Evolutionary conservation across 75 land plant species (phyloP).

Genomic region (Pinus tabuliformis): DNA sequence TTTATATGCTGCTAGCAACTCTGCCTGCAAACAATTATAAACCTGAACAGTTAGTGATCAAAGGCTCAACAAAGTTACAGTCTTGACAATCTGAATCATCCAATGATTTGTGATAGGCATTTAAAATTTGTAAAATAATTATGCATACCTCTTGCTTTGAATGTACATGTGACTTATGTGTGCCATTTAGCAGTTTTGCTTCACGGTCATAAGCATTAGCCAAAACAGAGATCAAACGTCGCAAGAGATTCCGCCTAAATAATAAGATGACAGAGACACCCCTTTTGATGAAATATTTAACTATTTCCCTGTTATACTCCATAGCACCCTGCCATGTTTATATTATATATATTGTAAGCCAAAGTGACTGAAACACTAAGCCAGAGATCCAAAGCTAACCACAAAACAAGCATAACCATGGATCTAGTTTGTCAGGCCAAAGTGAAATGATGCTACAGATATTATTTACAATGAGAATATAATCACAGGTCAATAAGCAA

Average conservation of each 20-base stretch:
- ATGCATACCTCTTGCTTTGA: constrained; percentile 43
- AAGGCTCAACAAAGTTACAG: background rate
- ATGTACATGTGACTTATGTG: constrained; percentile 56
- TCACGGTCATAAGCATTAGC: constrained; percentile 47
- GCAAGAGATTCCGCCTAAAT: constrained; percentile 32
- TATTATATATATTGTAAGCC: background rate
- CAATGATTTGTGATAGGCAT: background rate
- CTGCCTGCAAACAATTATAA: constrained; percentile 33
- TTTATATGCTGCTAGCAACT: constrained; percentile 38
- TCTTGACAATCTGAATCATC: constrained; percentile 4
- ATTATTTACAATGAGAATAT: background rate
- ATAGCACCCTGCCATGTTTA: constrained; percentile 25
- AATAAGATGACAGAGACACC: constrained; percentile 36
- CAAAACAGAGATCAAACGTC: constrained; percentile 30
- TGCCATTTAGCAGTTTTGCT: constrained; percentile 47
- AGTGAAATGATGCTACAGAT: background rate
- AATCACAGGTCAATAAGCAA: background rate
- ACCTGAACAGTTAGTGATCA: background rate
- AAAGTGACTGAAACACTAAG: background rate
- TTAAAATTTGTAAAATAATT: background rate
- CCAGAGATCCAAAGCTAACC: too few species aligned
- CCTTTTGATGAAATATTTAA: constrained; percentile 25
- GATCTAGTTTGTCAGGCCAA: background rate
- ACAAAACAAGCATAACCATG: background rate
- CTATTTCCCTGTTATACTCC: constrained; percentile 31